Percentiles rank a stretch among this genome's conserved stretches.
Conservation (phyloP, 2,329 filamentous ascomycete genomes). For the Fusarium albosuccineum region DNA sequence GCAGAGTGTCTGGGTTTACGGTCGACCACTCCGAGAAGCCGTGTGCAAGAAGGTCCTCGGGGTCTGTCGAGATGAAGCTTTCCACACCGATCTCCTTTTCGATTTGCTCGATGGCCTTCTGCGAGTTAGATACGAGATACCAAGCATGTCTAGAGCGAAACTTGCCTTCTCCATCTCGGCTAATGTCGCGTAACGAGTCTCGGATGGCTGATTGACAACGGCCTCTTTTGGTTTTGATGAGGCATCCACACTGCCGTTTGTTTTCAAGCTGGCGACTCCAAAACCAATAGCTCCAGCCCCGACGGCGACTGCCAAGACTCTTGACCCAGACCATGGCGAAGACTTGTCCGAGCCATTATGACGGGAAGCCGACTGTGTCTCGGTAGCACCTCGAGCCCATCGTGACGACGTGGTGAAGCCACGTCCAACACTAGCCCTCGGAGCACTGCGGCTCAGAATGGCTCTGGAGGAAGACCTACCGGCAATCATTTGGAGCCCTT, state of each 20-base stretch:
- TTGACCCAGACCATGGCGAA: constrained; percentile 47
- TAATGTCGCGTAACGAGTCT: constrained; percentile 56
- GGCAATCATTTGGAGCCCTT: constrained; percentile 30
- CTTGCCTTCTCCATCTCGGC: constrained; percentile 59
- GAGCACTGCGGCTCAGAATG: constrained; percentile 34
- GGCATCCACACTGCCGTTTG: constrained; percentile 3
- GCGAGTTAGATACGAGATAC: constrained; percentile 15
- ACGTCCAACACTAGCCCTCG: constrained; percentile 23
- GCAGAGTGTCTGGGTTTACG: constrained; percentile 69
- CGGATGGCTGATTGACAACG: constrained; percentile 35
- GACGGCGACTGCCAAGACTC: constrained; percentile 55
- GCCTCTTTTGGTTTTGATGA: constrained; percentile 7
- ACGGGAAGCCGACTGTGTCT: constrained; percentile 9
- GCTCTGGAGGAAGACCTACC: constrained; percentile 31
- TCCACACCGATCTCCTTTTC: constrained; percentile 61
- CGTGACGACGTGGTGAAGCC: constrained; percentile 28
- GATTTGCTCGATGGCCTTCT: constrained; percentile 68
- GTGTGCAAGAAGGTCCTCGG: constrained; percentile 71
- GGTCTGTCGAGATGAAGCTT: constrained; percentile 72
- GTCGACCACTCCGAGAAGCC: constrained; percentile 78
- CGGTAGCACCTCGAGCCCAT: constrained; percentile 9
- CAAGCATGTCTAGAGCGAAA: not conserved
- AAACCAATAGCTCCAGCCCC: constrained; percentile 57
- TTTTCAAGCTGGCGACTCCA: constrained; percentile 53
- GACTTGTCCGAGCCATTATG: constrained; percentile 15